Conservation (phyloP, 202 grass and related monocot genomes). For the Zizania palustris region DNA sequence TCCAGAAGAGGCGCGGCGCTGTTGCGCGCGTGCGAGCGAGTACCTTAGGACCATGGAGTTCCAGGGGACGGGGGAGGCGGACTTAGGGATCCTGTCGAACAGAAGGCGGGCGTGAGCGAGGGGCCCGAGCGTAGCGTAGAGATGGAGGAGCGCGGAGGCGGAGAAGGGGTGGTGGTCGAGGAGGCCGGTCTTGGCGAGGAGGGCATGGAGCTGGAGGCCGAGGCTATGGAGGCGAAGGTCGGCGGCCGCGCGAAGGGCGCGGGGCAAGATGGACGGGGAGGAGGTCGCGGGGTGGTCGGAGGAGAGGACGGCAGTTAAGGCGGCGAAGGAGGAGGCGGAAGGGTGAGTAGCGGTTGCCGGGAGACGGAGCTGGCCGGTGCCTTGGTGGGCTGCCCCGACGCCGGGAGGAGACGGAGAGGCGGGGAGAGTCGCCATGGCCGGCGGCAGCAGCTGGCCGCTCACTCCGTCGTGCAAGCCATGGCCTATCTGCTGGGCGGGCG, state of each 20-base stretch:
- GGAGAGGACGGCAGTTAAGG: constrained; percentile 29
- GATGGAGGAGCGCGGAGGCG: constrained; percentile 37
- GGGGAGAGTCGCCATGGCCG: neutral
- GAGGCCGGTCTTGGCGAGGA: constrained; percentile 39
- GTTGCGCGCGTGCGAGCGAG: neutral
- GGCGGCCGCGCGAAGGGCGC: constrained; percentile 40
- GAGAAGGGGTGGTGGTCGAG: constrained; percentile 45
- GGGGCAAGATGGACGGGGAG: constrained; percentile 45
- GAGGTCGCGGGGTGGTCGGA: constrained; percentile 24
- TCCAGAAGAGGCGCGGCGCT: neutral
- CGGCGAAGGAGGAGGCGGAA: constrained; percentile 28
- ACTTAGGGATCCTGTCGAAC: constrained; percentile 44
- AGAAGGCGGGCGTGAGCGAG: constrained; percentile 32
- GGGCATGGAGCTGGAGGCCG: constrained; percentile 49
- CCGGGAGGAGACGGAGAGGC: neutral
- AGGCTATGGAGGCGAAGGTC: constrained; percentile 30
- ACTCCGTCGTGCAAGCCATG: too few species aligned
- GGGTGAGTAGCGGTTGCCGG: constrained; percentile 15
- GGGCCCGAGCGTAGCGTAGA: constrained; percentile 35
- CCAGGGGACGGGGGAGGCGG: constrained; percentile 35
- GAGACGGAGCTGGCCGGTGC: neutral
- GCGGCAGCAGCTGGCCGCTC: too few species aligned
- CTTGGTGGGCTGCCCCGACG: neutral
- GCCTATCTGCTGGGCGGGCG: too few species aligned
- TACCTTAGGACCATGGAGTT: constrained; percentile 49